Percentiles rank a stretch among this genome's conserved stretches.
Evolutionary conservation across 2,329 filamentous ascomycete species (phyloP).

Genomic region (Penicillium digitatum): DNA sequence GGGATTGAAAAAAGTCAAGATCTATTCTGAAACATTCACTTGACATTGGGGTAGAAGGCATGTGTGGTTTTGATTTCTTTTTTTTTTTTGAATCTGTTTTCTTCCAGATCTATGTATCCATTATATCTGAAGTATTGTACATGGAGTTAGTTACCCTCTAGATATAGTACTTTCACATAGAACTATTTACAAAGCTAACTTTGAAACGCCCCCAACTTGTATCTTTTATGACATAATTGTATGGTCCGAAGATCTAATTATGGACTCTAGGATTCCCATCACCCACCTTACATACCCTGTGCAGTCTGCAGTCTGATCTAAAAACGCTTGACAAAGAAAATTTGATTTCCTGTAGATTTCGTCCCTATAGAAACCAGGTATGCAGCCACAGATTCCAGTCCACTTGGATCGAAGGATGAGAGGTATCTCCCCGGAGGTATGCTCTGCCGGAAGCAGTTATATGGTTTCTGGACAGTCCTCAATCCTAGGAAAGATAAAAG

Average conservation of each 20-base stretch:
- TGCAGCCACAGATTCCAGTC: conserved; percentile 1
- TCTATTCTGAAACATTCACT: background rate
- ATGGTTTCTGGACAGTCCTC: too few species aligned
- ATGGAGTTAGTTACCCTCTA: background rate
- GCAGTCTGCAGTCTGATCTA: background rate
- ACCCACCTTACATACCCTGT: background rate
- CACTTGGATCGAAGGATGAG: background rate
- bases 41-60: background rate
- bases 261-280: background rate
- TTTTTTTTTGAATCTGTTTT: background rate
- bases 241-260: background rate
- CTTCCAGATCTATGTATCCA: background rate
- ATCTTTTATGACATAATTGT: background rate
- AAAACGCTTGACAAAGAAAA: background rate
- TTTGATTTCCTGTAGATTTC: conserved; percentile 5
- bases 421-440: background rate
- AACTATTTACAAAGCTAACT: too few species aligned
- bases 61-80: background rate
- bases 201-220: background rate
- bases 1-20: background rate
- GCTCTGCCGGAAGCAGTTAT: background rate
- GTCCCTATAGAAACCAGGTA: conserved; percentile 9
- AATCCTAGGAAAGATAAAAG: too few species aligned
- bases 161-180: too few species aligned
- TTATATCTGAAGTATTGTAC: background rate